These are phyloP conservation scores for Biscogniauxia marginata DNA, from an alignment of 2,329 filamentous ascomycete genomes.

Conservation along the genomic window DNA sequence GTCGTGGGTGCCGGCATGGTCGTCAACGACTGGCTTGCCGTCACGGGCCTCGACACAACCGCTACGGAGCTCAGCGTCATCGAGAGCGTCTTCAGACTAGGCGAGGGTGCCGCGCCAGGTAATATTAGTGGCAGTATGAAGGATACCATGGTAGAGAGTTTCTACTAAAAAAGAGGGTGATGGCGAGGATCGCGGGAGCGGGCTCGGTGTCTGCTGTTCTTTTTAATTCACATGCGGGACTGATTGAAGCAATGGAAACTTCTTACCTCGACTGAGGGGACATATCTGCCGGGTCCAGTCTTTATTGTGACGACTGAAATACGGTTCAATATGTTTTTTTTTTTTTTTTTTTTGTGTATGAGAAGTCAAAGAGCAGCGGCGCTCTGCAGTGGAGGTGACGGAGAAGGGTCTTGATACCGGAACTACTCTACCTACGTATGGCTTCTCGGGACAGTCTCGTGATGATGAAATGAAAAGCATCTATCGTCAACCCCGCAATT, in stretches of 20 bases:
- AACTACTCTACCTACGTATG: too few species aligned
- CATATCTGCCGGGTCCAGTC: background rate
- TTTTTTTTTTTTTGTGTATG: background rate
- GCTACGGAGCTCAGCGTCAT: slow-evolving; percentile 97
- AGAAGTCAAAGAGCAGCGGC: background rate
- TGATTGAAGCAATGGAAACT: background rate
- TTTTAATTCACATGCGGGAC: background rate
- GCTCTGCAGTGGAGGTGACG: background rate
- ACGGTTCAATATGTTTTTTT: background rate
- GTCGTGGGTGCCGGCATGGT: slow-evolving; percentile 98
- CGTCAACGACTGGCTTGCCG: slow-evolving; percentile 95
- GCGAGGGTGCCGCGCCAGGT: slow-evolving; percentile 77
- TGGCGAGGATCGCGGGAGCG: background rate
- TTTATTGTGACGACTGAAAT: background rate
- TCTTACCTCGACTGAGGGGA: background rate
- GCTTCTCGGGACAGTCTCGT: too few species aligned
- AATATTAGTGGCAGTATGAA: slow-evolving; percentile 84
- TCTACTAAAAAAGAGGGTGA: slow-evolving; percentile 67
- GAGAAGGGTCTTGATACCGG: too few species aligned
- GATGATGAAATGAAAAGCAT: too few species aligned
- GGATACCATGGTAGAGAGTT: slow-evolving; percentile 98
- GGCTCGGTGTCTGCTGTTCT: slow-evolving; percentile 1
- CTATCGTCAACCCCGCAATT: too few species aligned
- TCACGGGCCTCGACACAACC: slow-evolving; percentile 90
- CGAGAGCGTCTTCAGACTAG: slow-evolving; percentile 92